A percentile compares a stretch with the other conserved stretches of the same genome.
phyloP scores from a whole-genome alignment of 176 grass and related monocot genomes.

The Pharus latifolius region DNA sequence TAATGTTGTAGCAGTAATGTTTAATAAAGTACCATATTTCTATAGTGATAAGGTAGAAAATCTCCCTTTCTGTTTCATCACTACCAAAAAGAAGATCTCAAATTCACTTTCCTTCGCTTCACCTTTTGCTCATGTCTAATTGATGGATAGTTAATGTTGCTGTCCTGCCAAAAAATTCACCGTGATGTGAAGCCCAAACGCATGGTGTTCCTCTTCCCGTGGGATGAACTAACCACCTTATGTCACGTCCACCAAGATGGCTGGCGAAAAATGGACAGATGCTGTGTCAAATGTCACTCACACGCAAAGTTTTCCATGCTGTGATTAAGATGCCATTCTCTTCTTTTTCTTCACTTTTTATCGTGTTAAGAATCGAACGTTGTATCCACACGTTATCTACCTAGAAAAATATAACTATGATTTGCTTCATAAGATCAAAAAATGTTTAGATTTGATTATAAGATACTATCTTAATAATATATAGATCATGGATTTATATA shows the following conservation, averaged over 20 bases:
- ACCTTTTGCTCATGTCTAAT: too few relatives aligned
- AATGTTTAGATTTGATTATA: too few relatives aligned
- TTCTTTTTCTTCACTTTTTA: background rate
- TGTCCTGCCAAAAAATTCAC: background rate
- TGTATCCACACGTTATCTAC: background rate
- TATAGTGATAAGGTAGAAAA: too few relatives aligned
- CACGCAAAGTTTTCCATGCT: background rate
- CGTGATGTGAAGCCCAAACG: background rate
- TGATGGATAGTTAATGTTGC: background rate
- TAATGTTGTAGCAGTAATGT: too few relatives aligned
- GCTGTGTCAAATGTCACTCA: background rate
- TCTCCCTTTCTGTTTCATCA: too few relatives aligned
- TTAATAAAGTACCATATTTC: too few relatives aligned
- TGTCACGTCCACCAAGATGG: slow-evolving; percentile 11
- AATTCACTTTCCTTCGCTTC: too few relatives aligned
- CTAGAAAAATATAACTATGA: too few relatives aligned
- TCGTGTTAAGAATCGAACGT: background rate
- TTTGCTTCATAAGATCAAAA: background rate
- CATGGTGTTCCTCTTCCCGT: background rate
- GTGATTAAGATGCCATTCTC: background rate
- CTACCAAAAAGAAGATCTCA: too few relatives aligned
- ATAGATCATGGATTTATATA: too few relatives aligned
- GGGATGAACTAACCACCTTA: slow-evolving; percentile 20
- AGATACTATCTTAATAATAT: too few relatives aligned
- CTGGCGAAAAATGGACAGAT: slow-evolving; percentile 3